Evolutionary conservation across 148 eudicot genomes (phyloP).

Genomic region (Silene conica): DNA sequence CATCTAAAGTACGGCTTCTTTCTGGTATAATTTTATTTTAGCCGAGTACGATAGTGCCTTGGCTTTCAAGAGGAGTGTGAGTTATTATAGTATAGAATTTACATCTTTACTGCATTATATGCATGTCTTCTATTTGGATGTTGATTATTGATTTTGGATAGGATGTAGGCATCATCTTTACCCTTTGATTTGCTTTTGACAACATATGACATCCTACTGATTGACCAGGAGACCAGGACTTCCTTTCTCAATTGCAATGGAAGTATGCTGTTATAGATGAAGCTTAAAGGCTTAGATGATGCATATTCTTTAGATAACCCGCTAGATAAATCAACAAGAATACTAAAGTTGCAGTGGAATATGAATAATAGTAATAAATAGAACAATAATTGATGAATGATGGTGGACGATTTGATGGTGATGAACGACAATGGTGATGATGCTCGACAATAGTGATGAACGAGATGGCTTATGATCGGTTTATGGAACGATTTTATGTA

Average conservation of each 20-base stretch:
- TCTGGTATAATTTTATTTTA: background rate
- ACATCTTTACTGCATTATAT: background rate
- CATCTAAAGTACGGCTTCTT: slow-evolving; percentile 49
- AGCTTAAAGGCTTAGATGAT: slow-evolving; percentile 96
- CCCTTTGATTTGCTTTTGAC: slow-evolving; percentile 87
- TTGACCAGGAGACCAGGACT: slow-evolving; percentile 93
- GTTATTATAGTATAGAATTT: background rate
- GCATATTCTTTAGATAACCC: no score
- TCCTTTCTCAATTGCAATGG: slow-evolving; percentile 89
- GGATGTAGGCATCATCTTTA: slow-evolving; percentile 44
- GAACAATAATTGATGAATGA: no score
- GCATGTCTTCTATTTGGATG: background rate
- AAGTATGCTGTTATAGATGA: slow-evolving; percentile 86
- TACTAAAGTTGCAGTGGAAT: no score
- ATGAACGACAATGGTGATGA: no score
- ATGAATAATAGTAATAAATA: no score
- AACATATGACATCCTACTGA: slow-evolving; percentile 83
- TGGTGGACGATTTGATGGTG: no score
- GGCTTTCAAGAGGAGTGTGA: background rate
- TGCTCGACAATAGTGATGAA: no score
- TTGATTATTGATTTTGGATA: slow-evolving; percentile 16
- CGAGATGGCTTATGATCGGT: no score
- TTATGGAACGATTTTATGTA: no score
- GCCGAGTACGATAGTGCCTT: background rate
- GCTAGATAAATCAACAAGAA: no score